A percentile compares a stretch with the other conserved stretches of the same genome.
These are phyloP conservation scores for Mucor indicus DNA, from an alignment of 371 early-diverging fungal species.

Conservation along the genomic window DNA sequence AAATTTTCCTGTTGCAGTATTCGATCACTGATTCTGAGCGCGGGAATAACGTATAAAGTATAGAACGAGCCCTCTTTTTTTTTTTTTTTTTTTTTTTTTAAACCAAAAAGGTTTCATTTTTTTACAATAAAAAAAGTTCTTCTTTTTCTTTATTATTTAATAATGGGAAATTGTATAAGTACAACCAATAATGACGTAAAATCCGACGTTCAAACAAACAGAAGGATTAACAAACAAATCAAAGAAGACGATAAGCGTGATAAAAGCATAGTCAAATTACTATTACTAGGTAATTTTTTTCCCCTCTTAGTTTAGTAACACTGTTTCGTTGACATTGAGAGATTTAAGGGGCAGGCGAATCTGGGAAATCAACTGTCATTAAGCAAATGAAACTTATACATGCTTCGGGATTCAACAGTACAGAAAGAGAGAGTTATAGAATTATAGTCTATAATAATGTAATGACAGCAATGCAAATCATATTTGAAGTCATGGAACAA, in stretches of 20 bases:
- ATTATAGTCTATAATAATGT: constrained; percentile 78
- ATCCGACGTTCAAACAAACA: constrained; percentile 41
- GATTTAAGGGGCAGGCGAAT: constrained; percentile 84
- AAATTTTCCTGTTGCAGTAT: background rate
- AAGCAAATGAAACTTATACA: constrained; percentile 94
- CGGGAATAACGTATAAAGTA: background rate
- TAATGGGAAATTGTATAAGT: constrained; percentile 25
- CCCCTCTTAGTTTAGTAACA: too few relatives aligned
- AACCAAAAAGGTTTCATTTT: background rate
- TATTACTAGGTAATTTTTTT: constrained; percentile 74
- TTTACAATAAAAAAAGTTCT: background rate
- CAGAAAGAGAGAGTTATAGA: constrained; percentile 73
- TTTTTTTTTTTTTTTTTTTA: background rate
- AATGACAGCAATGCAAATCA: constrained; percentile 62
- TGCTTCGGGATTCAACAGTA: constrained; percentile 77
- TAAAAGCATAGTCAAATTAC: constrained; percentile 82
- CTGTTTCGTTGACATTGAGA: too few relatives aligned
- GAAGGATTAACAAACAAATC: constrained; percentile 76
- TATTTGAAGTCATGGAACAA: constrained; percentile 59
- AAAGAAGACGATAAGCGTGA: constrained; percentile 69
- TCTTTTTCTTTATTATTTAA: background rate
- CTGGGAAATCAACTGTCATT: constrained; percentile 88
- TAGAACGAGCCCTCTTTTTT: background rate
- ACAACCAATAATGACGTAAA: background rate
- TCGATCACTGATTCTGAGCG: too few relatives aligned